Evolutionary conservation across 495 filamentous ascomycete genomes (phyloP).

Genomic region (Daldinia grandis): DNA sequence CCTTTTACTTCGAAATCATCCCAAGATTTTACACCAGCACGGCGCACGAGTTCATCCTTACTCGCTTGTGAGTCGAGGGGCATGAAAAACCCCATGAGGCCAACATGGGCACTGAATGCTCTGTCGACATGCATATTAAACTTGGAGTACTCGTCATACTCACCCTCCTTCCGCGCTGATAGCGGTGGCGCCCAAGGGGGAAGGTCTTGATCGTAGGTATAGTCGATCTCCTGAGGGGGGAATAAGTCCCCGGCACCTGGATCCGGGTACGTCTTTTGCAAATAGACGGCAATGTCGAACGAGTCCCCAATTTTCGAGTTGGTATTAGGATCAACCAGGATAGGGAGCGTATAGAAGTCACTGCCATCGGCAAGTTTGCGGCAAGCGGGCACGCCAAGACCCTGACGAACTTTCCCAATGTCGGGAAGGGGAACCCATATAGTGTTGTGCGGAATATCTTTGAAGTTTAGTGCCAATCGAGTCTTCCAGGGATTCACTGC

Average conservation of each 20-base stretch:
- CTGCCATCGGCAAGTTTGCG: constrained; percentile 66
- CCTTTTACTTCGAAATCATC: constrained; percentile 56
- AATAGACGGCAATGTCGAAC: constrained; percentile 68
- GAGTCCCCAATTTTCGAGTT: constrained; percentile 62
- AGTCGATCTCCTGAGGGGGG: neutral
- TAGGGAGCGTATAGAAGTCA: constrained; percentile 67
- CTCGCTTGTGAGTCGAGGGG: constrained; percentile 54
- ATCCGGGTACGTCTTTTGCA: constrained; percentile 59
- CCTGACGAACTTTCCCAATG: constrained; percentile 55
- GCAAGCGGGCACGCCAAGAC: constrained; percentile 53
- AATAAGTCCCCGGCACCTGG: neutral
- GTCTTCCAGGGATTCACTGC: constrained; percentile 69
- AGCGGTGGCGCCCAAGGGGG: constrained; percentile 29
- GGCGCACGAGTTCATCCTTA: constrained; percentile 57
- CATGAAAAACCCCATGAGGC: constrained; percentile 27
- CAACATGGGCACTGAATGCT: neutral
- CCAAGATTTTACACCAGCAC: constrained; percentile 55
- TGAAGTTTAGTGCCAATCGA: constrained; percentile 69
- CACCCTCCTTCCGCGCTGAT: constrained; percentile 13
- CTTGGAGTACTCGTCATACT: constrained; percentile 37
- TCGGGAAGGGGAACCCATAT: constrained; percentile 60
- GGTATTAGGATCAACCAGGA: constrained; percentile 60
- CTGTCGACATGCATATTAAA: constrained; percentile 52
- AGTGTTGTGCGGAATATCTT: constrained; percentile 59
- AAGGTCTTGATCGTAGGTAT: neutral